These are phyloP conservation scores for Sugiyamaella mastotermitis DNA, from an alignment of 805 yeast genomes.

Conservation along the genomic window DNA sequence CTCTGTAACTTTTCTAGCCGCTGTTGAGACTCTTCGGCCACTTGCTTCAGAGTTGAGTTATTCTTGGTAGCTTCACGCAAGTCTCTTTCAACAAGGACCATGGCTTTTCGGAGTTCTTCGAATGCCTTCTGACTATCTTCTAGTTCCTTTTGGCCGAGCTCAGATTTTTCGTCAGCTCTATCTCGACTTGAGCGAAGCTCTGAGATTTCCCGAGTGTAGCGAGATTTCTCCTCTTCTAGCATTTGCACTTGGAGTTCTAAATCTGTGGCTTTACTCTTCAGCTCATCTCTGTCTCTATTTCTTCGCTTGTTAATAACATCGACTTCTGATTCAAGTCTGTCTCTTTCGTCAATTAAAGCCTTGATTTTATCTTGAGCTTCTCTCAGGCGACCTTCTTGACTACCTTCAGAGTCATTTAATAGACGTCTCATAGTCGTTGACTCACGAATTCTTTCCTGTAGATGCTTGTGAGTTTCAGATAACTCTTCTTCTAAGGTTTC, in stretches of 20 bases:
- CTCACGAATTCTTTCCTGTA: slow-evolving; percentile 81
- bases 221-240: slow-evolving; percentile 34
- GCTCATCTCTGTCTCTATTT: slow-evolving; percentile 62
- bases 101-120: slow-evolving; percentile 20
- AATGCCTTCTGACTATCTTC: background rate
- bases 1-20: slow-evolving; percentile 32
- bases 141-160: slow-evolving; percentile 20
- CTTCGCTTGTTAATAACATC: slow-evolving; percentile 46
- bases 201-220: slow-evolving; percentile 17
- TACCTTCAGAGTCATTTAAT: slow-evolving; percentile 61
- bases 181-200: slow-evolving; percentile 22
- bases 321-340: slow-evolving; percentile 49
- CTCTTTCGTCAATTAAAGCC: slow-evolving; percentile 53
- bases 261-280: slow-evolving; percentile 38
- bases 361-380: slow-evolving; percentile 51
- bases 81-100: slow-evolving; percentile 23
- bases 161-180: slow-evolving; percentile 26
- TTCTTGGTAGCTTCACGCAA: slow-evolving; percentile 27
- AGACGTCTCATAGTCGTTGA: slow-evolving; percentile 64
- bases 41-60: slow-evolving; percentile 28
- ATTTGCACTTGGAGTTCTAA: slow-evolving; percentile 32
- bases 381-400: slow-evolving; percentile 42
- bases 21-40: slow-evolving; percentile 31
- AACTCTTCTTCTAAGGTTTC: slow-evolving; percentile 78
- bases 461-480: slow-evolving; percentile 60